Conservation (phyloP, 108 stramenopile species). For the Skeletonema marinoi region DNA sequence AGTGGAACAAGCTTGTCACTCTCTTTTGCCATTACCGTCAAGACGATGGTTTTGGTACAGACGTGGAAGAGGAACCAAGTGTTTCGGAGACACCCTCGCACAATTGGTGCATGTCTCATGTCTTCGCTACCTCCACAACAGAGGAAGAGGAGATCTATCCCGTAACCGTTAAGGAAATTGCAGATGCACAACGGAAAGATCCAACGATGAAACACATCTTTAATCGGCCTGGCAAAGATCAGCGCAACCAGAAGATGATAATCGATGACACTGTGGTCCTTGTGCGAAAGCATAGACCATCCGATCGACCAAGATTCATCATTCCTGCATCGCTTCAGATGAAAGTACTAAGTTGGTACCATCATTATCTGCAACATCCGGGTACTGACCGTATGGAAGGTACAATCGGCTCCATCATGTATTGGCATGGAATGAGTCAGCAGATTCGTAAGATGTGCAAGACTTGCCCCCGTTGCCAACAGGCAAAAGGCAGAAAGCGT, state of each 20-base stretch:
- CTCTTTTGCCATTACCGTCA: not conserved
- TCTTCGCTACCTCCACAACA: not conserved
- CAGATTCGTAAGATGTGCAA: no score
- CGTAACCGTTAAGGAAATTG: not conserved
- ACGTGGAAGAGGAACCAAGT: no score
- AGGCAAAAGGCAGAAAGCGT: no score
- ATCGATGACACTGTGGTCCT: constrained; percentile 10
- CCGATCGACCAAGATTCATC: not conserved
- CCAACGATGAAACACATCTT: not conserved
- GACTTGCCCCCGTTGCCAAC: no score
- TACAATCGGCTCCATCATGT: constrained; percentile 16
- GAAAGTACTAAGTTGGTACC: constrained; percentile 19
- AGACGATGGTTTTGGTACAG: not conserved
- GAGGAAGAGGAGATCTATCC: constrained; percentile 16
- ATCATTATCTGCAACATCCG: constrained; percentile 33
- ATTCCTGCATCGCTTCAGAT: constrained; percentile 8
- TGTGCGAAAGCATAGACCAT: not conserved
- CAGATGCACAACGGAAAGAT: constrained; percentile 3
- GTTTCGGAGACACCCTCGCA: no score
- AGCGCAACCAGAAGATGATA: not conserved
- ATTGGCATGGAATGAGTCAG: constrained; percentile 19
- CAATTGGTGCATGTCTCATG: not conserved
- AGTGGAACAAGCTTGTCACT: not conserved
- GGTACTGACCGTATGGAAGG: constrained; percentile 11
- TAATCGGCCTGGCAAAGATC: not conserved